phyloP scores from a whole-genome alignment of 345 rosid species.

The Erysimum cheiranthoides region DNA sequence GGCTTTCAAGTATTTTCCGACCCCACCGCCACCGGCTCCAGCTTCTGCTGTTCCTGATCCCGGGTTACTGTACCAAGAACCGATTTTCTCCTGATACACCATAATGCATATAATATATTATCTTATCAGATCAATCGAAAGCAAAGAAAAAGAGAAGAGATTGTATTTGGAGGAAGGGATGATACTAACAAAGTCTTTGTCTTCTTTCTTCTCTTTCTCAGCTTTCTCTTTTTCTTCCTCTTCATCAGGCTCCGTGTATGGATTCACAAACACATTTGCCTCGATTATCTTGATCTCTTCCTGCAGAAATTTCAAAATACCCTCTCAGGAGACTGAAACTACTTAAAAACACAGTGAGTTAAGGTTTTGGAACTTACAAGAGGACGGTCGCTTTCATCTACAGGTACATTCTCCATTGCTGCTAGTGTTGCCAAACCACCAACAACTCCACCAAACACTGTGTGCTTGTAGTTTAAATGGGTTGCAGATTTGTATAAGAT shows the following conservation, averaged over 20 bases:
- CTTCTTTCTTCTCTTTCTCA: conserved; percentile 55
- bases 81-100: conserved; percentile 68
- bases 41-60: conserved; percentile 66
- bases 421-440: conserved; percentile 87
- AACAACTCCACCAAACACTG: conserved; percentile 91
- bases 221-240: conserved; percentile 79
- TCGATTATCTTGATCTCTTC: conserved; percentile 83
- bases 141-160: conserved; percentile 13
- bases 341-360: conserved; percentile 7
- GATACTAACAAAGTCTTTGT: conserved; percentile 67
- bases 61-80: conserved; percentile 95
- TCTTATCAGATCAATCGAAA: conserved; percentile 1
- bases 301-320: conserved; percentile 51
- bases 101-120: neutral
- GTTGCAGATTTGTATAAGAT: conserved; percentile 96
- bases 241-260: conserved; percentile 78
- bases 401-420: conserved; percentile 90
- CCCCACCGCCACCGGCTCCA: conserved; percentile 59
- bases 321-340: conserved; percentile 21
- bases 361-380: conserved; percentile 55
- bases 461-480: conserved; percentile 93
- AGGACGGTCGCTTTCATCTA: conserved; percentile 84
- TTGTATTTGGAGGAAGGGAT: conserved; percentile 17
- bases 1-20: conserved; percentile 79
- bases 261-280: conserved; percentile 84